Evolutionary conservation across 1,139 yeast genomes (phyloP), one percentile per base, ranked within the genome.

Genomic region (Saccharomyces hybrid): DNA sequence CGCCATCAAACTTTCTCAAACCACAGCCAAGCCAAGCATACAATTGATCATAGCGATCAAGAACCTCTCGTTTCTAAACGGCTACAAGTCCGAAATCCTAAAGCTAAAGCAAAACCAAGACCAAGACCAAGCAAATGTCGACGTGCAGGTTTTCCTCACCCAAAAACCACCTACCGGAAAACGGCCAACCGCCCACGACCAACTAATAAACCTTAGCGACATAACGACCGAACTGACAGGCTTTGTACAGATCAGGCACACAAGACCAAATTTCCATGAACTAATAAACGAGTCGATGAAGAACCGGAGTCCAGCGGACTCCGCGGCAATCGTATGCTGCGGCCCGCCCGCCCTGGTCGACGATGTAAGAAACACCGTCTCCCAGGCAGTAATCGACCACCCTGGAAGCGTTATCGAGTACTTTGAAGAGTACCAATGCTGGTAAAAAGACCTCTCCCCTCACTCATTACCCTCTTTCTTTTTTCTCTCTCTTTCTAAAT

Each of bases 291-390:
- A 29, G 32, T 11, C 32, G 0, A 29, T 29, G 32, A 29, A 29
- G 32, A 29, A 29, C n/a, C 1, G 32, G n/a, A 29, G n/a, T 29
- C 32, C 32, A 29, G 32, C 32, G n/a, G 32, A 42, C 2, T 72
- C 82, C 0, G 64, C 78, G 27, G 76, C 77, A 8, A 72, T 77
- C 50, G 69, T 77, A 14, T 66, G 78, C 1, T 79, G 83, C 63
- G 83, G 81, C 1, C 82, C 79, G 52, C 80, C 80, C 14, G 64
- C 69, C 3, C 73, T 80, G 76, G 82, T 78, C 27, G 88, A 83
- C 67, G 76, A 75, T 47, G 65, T 78, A 12, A 73, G 81, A 64
- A 64, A 64, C 49, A 55, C 64, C 16, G 73, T 74, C n/a, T 73
- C 73, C 32, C 32, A 11, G 1, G 1, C 68, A 8, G 54, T 61